Evolutionary conservation across 805 yeast genomes (phyloP), one percentile per base, ranked within the genome.

Genomic region (Candida khao-thaluensis): DNA sequence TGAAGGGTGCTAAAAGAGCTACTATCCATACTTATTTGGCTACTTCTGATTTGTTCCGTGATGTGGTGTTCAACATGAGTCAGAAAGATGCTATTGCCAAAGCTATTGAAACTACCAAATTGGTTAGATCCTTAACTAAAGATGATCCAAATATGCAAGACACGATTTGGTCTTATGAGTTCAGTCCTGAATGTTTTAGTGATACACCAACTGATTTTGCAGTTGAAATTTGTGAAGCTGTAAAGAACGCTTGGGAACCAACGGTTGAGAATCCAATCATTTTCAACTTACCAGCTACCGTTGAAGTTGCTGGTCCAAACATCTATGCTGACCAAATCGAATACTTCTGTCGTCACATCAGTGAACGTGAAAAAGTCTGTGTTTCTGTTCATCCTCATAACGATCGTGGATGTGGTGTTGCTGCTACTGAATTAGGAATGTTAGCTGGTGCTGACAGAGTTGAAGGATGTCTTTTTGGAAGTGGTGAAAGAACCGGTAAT

Each of bases 381-480:
- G 76, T 83, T 42, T 82, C 89, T 16, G 73, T 82, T 11, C 91
- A 83, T 55, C 76, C 85, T 45, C 91, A 83, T 62, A 83, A 83
- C 53, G 91, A 83, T 58, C 74, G 91, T 62, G 91, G 91, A 15
- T 82, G 87, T 58, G 89, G 87, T 56, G 89, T 83, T 40, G 91
- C 91, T 31, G 91, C 91, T 17, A 72, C 87, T 32, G 91, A 83
- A 60, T 68, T 83, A 44, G 90, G 88, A 52, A 51, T 81, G 22
- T 64, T 83, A 53, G 91, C 89, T n/a, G 91, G 91, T 55, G 91
- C 85, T 44, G 90, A 83, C 63, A 75, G 91, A 69, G 85, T 83
- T 37, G 91, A 83, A 64, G 91, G 91, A 41, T 83, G 90, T 70
- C 69, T 83, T 29, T 83, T 83, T 48, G 90, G 90, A 54, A 83